Percentiles rank a stretch among this genome's conserved stretches.
Conservation (phyloP, 2,329 filamentous ascomycete genomes). For the Leptographium radiaticola region DNA sequence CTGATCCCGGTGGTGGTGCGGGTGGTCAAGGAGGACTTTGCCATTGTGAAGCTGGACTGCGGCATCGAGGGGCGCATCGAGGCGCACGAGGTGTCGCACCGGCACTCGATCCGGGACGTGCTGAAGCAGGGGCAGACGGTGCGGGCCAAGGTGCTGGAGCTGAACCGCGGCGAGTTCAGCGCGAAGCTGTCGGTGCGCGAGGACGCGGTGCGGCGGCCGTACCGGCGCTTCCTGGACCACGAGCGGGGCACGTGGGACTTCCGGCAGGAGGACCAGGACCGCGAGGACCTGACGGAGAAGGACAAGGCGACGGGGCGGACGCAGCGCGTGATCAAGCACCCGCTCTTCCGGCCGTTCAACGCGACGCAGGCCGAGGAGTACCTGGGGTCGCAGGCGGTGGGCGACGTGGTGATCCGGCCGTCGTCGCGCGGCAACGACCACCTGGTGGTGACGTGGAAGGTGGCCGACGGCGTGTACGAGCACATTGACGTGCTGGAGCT, state of each 20-base stretch:
- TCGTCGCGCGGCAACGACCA: constrained; percentile 94
- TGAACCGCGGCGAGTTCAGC: constrained; percentile 76
- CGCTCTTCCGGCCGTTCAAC: constrained; percentile 89
- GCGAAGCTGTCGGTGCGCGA: constrained; percentile 78
- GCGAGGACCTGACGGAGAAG: constrained; percentile 72
- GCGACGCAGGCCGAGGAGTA: constrained; percentile 86
- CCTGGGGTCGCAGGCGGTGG: constrained; percentile 69
- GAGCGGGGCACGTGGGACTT: constrained; percentile 79
- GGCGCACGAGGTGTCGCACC: constrained; percentile 65
- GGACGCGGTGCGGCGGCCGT: constrained; percentile 62
- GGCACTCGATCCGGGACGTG: constrained; percentile 57
- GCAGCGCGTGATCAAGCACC: constrained; percentile 94
- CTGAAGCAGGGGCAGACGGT: constrained; percentile 72
- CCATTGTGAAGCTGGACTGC: constrained; percentile 86
- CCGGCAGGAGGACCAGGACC: constrained; percentile 65
- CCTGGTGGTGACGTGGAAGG: constrained; percentile 95
- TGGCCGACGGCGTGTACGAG: constrained; percentile 89
- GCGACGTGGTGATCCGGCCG: constrained; percentile 88
- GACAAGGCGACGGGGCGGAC: constrained; percentile 74
- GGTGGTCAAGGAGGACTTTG: constrained; percentile 80
- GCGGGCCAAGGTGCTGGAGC: constrained; percentile 73
- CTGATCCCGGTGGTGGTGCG: constrained; percentile 82
- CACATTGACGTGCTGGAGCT: constrained; percentile 95
- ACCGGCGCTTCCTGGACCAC: constrained; percentile 55
- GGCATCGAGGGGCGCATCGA: constrained; percentile 85